These are phyloP conservation scores for Saccharomycopsis vini DNA, from an alignment of 805 yeast species.

Conservation along the genomic window DNA sequence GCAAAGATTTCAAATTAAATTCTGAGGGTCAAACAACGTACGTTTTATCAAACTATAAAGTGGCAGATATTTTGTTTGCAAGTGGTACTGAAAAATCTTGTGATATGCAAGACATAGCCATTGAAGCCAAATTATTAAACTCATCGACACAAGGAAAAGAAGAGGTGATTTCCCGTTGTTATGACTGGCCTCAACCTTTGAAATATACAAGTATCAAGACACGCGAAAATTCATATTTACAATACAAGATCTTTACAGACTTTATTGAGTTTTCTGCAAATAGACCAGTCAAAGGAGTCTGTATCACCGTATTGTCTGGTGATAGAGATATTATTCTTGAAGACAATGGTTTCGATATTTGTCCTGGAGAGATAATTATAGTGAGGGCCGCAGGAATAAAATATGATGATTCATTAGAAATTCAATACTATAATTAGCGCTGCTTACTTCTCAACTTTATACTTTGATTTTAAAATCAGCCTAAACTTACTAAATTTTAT, in stretches of 20 bases:
- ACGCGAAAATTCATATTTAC: conserved; percentile 21
- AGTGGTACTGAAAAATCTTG: no score
- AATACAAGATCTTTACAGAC: conserved; percentile 22
- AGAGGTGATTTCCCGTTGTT: conserved; percentile 26
- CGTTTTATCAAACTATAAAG: no score
- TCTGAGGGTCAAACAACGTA: not conserved
- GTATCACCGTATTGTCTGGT: conserved; percentile 21
- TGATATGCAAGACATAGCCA: not conserved
- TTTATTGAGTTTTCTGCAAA: conserved; percentile 24
- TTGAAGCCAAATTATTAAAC: not conserved
- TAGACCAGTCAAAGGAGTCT: conserved; percentile 38
- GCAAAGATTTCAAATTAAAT: not conserved
- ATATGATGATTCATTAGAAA: not conserved
- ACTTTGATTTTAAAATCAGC: no score
- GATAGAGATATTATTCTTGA: conserved; percentile 24
- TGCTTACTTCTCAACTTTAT: no score
- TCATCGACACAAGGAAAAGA: not conserved
- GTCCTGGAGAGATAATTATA: conserved; percentile 29
- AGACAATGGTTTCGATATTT: conserved; percentile 42
- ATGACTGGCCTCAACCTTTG: conserved; percentile 40
- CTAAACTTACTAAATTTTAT: no score
- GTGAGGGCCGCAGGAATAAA: conserved; percentile 15
- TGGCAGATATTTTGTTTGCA: not conserved
- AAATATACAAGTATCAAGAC: conserved; percentile 21
- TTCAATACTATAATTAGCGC: conserved; percentile 7